phyloP scores from a whole-genome alignment of 495 filamentous ascomycete species.

The Lichina pygmaea region DNA sequence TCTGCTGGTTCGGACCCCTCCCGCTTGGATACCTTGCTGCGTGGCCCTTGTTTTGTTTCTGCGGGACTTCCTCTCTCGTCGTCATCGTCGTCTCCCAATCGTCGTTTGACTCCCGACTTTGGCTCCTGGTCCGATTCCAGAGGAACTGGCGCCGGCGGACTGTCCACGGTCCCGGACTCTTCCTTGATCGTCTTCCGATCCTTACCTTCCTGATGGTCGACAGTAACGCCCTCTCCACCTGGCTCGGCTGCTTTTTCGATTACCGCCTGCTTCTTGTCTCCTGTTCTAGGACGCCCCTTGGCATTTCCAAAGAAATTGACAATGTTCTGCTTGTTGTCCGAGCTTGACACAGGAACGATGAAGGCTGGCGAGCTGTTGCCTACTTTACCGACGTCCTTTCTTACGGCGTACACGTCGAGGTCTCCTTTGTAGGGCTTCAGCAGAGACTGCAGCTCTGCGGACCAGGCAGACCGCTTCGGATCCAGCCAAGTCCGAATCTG shows the following conservation, averaged over 20 bases:
- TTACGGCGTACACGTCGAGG: conserved; percentile 64
- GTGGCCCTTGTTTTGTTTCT: neutral
- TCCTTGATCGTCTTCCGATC: conserved; percentile 15
- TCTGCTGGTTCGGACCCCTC: neutral
- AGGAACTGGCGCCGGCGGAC: conserved; percentile 3
- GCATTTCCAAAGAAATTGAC: conserved; percentile 64
- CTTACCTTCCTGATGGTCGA: conserved; percentile 14
- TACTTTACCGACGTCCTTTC: conserved; percentile 78
- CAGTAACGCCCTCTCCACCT: conserved; percentile 8
- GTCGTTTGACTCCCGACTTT: too few species aligned
- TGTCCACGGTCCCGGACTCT: conserved; percentile 16
- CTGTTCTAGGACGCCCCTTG: conserved; percentile 14
- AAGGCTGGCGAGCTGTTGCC: conserved; percentile 74
- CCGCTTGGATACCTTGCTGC: neutral
- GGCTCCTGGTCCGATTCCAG: neutral
- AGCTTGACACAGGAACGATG: conserved; percentile 54
- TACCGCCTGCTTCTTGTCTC: conserved; percentile 4
- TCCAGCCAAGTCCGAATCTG: conserved; percentile 59
- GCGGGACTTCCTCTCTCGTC: conserved; percentile 12
- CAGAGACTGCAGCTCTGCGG: conserved; percentile 43
- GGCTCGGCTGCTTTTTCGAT: conserved; percentile 1
- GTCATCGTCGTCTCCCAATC: neutral
- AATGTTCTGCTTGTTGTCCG: conserved; percentile 74
- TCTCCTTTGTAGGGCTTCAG: conserved; percentile 55
- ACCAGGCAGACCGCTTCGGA: conserved; percentile 43